Percentiles rank a stretch among this genome's conserved stretches.
phyloP scores from a whole-genome alignment of 2,329 filamentous ascomycete genomes.

The Fusarium dimerum region DNA sequence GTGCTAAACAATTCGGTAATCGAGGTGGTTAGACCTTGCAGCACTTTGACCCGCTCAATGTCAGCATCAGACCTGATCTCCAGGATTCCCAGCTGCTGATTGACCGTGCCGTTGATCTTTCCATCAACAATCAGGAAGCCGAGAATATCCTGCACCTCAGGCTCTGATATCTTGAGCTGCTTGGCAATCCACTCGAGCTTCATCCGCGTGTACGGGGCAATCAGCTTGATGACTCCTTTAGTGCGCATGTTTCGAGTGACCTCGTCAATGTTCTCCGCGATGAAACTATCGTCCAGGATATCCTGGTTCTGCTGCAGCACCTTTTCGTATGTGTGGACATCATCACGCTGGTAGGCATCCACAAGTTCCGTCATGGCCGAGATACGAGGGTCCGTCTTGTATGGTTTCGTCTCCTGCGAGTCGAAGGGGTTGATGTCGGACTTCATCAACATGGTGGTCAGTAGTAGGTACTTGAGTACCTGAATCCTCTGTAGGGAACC shows the following conservation, averaged over 20 bases:
- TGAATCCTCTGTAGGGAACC: conserved; percentile 95
- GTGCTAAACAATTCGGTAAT: conserved; percentile 69
- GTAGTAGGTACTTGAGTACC: conserved; percentile 92
- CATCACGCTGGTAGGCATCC: conserved; percentile 92
- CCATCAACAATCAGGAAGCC: conserved; percentile 90
- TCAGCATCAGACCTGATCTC: conserved; percentile 77
- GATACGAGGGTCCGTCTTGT: conserved; percentile 93
- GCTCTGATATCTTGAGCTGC: conserved; percentile 80
- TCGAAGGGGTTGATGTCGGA: conserved; percentile 99
- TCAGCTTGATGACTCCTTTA: conserved; percentile 89
- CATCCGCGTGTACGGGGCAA: conserved; percentile 93
- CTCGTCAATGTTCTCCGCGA: conserved; percentile 98
- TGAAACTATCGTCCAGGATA: conserved; percentile 88
- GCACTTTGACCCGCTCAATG: conserved; percentile 70
- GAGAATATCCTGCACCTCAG: conserved; percentile 93
- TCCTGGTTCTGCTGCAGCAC: conserved; percentile 87
- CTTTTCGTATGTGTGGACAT: conserved; percentile 87
- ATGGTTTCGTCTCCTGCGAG: conserved; percentile 97
- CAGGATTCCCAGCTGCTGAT: conserved; percentile 83
- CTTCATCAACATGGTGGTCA: conserved; percentile 98
- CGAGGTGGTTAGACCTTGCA: conserved; percentile 71
- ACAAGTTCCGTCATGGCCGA: conserved; percentile 97
- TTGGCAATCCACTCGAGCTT: conserved; percentile 84
- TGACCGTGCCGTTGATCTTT: conserved; percentile 83
- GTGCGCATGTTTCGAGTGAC: conserved; percentile 98